Evolutionary conservation across 2,329 filamentous ascomycete species (phyloP), one percentile per base, ranked within the genome.

Genomic region (Acrocalymma vagum): DNA sequence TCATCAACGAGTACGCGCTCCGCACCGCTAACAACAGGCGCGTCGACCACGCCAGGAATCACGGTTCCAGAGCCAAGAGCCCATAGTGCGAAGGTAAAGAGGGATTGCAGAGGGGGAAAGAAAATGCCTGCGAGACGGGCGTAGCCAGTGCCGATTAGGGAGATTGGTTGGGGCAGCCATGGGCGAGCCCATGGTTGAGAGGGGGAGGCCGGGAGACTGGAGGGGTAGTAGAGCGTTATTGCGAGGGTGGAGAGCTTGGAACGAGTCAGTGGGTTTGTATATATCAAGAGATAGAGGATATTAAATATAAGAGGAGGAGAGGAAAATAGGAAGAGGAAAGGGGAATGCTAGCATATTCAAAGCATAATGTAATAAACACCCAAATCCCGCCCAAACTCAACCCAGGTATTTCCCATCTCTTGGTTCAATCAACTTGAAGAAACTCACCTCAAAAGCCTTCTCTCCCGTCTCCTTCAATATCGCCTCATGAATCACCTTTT

Each of bases 151-250:
- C 68, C 73, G 11, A 70, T 70, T 14, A 75, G 46, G 3, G 63
- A 60, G n/a, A 76, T 56, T 1, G 73, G 74, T 29, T 71, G 71
- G 6, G 72, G 68, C 14, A 76, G 59, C 74, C 74, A 76, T 7
- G 62, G 67, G 31, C 75, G 72, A 18, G 65, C 62, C 54, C 56
- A 58, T n/a, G 60, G 59, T 39, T 57, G 60, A 17, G 62, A 50
- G 28, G 60, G 30, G 1, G 42, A 41, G 6, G 40, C 37, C 6
- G 58, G 53, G 16, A 63, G 29, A 5, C 59, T 62, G 2, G 73
- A 65, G 2, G 74, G 74, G 37, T 76, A 77, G 60, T 73, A 77
- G 3, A 77, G 49, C 2, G 73, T 73, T 47, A 75, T 68, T 3
- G 75, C 65, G 5, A 77, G 67, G 7, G 73, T 76, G 20, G 70